Base-by-base conservation (phyloP, 805 yeast genomes). In the Torulaspora quercuum region DNA sequence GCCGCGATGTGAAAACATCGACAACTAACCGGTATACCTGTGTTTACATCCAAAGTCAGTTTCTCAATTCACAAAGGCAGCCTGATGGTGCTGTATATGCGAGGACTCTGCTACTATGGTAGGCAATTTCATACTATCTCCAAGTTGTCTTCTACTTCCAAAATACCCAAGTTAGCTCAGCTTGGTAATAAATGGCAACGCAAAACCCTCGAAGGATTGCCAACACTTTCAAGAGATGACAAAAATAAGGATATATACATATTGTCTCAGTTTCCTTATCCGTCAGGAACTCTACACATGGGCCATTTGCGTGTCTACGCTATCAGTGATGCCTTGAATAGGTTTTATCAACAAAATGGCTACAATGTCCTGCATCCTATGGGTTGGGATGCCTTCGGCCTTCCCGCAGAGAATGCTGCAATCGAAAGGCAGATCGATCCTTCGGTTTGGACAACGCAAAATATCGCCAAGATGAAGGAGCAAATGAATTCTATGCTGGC, bases 311-410 rank as follows among this genome's bases (percentile, higher is more conserved):
- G 98, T 35, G 98, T 92, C 0, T 92, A 85, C 60, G 83, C 96
- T 1, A 87, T 92, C 19, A 78, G 89, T 49, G 98, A 92, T 59
- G 82, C 79, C 2, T 56, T 92, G 25, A 73, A 95, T 1, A 68
- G 97, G 46, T 90, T 75, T 59, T 75, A 85, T 46, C 68, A 92
- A 45, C 72, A 85, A 63, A 75, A 73, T 33, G 96, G 96, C 1
- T 73, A 70, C 48, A 65, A 78, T 24, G 95, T 90, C 9, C 69
- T 90, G 2, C 95, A 92, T 56, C 97, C 97, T 0, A 89, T 92
- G 95, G 98, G 98, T 0, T 92, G 97, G 97, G 98, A 92, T 67
- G 95, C 97, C 0, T 92, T 92, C 69, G 98, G 98, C 1, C 68
- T 92, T 17, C 98, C 98, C 0, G 98, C 98, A 1, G 98, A 92